A percentile compares a stretch with the other conserved stretches of the same genome.
phyloP scores from a whole-genome alignment of 2,329 filamentous ascomycete genomes.

The Arthrobotrys megalospora region DNA sequence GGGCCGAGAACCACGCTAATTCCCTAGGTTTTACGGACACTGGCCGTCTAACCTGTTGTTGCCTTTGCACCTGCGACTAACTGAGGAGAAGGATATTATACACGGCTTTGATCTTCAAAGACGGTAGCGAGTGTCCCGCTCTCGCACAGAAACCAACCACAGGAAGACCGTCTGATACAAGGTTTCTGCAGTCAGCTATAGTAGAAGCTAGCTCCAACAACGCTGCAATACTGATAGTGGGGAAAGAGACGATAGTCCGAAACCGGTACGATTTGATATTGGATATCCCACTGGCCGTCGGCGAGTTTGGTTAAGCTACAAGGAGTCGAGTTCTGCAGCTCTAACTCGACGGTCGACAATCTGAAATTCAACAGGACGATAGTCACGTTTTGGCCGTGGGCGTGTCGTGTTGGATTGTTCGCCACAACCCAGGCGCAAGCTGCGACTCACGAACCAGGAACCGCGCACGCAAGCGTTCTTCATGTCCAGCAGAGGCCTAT shows the following conservation, averaged over 20 bases:
- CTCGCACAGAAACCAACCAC: slow-evolving; percentile 30
- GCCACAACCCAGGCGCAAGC: slow-evolving; percentile 21
- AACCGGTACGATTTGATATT: slow-evolving; percentile 11
- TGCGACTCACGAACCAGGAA: slow-evolving; percentile 59
- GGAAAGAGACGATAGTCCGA: slow-evolving; percentile 21
- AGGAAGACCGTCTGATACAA: slow-evolving; percentile 29
- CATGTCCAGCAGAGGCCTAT: slow-evolving; percentile 36
- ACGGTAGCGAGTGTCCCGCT: slow-evolving; percentile 31
- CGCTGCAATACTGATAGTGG: slow-evolving; percentile 9
- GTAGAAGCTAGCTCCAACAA: slow-evolving; percentile 10
- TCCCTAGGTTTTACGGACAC: slow-evolving; percentile 39
- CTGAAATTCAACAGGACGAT: slow-evolving; percentile 23
- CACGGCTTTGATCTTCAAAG: slow-evolving; percentile 31
- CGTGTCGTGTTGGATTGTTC: slow-evolving; percentile 36
- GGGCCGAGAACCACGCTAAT: slow-evolving; percentile 22
- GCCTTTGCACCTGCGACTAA: slow-evolving; percentile 1
- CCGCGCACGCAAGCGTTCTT: slow-evolving; percentile 36
- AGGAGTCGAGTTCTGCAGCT: slow-evolving; percentile 23
- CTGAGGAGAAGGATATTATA: slow-evolving; percentile 6
- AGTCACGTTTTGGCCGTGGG: slow-evolving; percentile 53
- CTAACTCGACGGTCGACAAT: slow-evolving; percentile 14
- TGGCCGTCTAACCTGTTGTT: slow-evolving; percentile 30
- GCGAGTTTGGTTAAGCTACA: slow-evolving; percentile 20
- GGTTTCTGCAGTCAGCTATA: slow-evolving; percentile 26
- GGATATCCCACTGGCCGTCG: slow-evolving; percentile 23